Evolutionary conservation across 371 early-diverging fungal genomes (phyloP), one percentile per base, ranked within the genome.

Genomic region (Mucor sp.): DNA sequence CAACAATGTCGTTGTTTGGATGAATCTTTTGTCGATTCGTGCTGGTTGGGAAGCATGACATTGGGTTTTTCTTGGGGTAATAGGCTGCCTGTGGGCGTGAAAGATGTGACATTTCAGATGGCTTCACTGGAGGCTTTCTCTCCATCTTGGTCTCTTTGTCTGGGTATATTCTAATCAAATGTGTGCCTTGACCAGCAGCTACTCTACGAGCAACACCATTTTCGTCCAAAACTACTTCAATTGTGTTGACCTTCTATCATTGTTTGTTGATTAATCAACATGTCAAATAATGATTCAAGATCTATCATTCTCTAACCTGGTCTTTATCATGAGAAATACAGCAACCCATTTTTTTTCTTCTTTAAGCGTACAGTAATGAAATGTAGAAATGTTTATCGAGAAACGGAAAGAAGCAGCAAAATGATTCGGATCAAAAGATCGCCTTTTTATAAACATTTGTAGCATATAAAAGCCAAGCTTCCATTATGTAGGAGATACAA

Each of bases 201-300:
- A 81, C 82, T 32, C 76, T 62, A 19, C 67, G 74, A 12, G 82
- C 82, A 6, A 77, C 71, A 28, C 82, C 82, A 44, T 77, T 65
- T 12, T 62, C 62, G 70, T 81, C 82, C 17, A 81, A 50, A 2
- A 65, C 66, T 15, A 81, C 82, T 73, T 81, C 82, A 41, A 74
- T 69, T 19, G 79, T 71, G 8, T 63, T 60, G 17, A 75, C 61
- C 81, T 81, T 55, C 17, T 62, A 12, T 35, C 6, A 28, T 33
- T 19, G 12, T 23, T 60, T 8, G 12, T 23, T 60, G 5, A 30
- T 17, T 19, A 39, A 28, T 9, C 25, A 5, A 17, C 19, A 44
- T 44, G 27, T 21, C 14, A 3, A 14, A 41, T 19, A 9, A 6
- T 6, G 2, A 30, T 27, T 19, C 63, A 64, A 6, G 4, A 44